Conservation (phyloP, 352 stramenopile genomes). For the Phytophthora ramorum region DNA sequence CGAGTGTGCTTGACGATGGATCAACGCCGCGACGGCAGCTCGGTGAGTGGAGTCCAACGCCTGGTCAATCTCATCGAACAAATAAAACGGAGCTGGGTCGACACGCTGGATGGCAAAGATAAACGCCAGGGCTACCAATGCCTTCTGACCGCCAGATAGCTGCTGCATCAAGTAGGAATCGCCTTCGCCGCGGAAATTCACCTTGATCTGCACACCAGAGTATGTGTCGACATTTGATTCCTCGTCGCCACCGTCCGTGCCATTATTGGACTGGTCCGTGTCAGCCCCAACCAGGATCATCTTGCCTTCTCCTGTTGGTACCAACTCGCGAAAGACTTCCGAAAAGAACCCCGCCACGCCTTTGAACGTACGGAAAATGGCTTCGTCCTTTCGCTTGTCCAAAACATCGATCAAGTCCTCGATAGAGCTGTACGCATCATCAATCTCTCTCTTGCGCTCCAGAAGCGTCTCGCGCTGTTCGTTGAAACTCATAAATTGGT, state of each 20-base stretch:
- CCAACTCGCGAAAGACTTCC: conserved; percentile 98
- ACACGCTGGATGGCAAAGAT: conserved; percentile 99
- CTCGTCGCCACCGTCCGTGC: conserved; percentile 20
- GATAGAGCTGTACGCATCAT: conserved; percentile 93
- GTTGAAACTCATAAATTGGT: conserved; percentile 99
- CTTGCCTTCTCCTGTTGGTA: conserved; percentile 96
- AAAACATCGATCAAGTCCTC: conserved; percentile 91
- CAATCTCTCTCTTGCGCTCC: conserved; percentile 97
- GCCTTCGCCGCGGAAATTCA: conserved; percentile 96
- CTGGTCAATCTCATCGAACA: conserved; percentile 99
- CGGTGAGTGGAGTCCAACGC: conserved; percentile 99
- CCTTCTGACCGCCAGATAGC: conserved; percentile 99
- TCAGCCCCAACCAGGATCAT: conserved; percentile 96
- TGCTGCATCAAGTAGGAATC: conserved; percentile 99
- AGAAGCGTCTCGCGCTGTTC: conserved; percentile 93
- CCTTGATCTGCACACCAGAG: conserved; percentile 98
- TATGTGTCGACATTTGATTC: conserved; percentile 92
- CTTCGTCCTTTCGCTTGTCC: conserved; percentile 98
- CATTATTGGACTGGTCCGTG: conserved; percentile 24
- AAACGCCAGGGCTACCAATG: conserved; percentile 98
- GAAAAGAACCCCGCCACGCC: conserved; percentile 98
- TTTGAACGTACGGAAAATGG: conserved; percentile 99
- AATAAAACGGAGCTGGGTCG: conserved; percentile 99
- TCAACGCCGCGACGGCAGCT: conserved; percentile 95
- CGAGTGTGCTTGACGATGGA: conserved; percentile 96